A percentile compares a stretch with the other conserved stretches of the same genome.
Conservation (phyloP, 768 basidiomycete species). For the Dentipellis sp. region DNA sequence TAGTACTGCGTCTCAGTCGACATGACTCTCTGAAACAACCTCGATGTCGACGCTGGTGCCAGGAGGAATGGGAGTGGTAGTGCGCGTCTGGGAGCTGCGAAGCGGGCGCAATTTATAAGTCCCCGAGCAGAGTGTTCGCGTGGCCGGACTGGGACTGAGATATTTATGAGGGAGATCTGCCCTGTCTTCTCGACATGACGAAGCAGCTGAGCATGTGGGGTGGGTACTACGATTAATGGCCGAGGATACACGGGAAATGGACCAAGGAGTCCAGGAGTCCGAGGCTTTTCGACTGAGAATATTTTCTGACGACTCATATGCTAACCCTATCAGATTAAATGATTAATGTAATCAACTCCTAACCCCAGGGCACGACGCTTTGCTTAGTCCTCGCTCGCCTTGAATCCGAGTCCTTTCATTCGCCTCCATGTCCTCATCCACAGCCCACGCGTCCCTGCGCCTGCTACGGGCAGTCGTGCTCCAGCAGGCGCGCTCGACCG, state of each 20-base stretch:
- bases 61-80: not conserved
- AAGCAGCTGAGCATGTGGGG: too few relatives aligned
- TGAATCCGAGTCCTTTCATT: not conserved
- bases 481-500: not conserved
- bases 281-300: too few relatives aligned
- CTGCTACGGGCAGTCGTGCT: not conserved
- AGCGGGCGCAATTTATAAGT: not conserved
- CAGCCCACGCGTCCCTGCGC: not conserved
- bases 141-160: too few relatives aligned
- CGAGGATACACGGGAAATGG: too few relatives aligned
- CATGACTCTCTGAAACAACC: not conserved
- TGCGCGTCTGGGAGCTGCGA: not conserved
- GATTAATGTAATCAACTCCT: too few relatives aligned
- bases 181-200: too few relatives aligned
- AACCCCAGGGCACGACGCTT: too few relatives aligned
- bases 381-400: too few relatives aligned
- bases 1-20: not conserved
- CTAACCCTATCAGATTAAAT: too few relatives aligned
- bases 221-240: too few relatives aligned
- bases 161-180: too few relatives aligned
- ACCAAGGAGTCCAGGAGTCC: not conserved
- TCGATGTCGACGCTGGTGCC: not conserved
- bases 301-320: too few relatives aligned
- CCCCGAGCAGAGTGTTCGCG: not conserved
- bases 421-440: not conserved